Percentiles rank a stretch among this genome's conserved stretches.
Evolutionary conservation across 2,329 filamentous ascomycete genomes (phyloP).

Genomic region (Pochonia chlamydosporia): DNA sequence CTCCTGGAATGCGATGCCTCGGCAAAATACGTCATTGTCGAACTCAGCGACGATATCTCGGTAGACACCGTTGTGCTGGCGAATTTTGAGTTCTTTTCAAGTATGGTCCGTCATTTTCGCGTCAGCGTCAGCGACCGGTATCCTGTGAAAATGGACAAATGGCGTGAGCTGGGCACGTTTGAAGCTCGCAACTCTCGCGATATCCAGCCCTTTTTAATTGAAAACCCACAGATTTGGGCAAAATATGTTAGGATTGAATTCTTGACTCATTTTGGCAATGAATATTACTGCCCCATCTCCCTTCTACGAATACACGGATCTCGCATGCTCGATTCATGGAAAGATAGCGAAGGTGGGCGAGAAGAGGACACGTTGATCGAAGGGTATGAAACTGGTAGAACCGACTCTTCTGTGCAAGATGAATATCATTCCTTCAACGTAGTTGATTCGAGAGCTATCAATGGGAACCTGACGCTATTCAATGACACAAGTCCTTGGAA

Average conservation of each 20-base stretch:
- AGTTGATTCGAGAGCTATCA: not conserved
- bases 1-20: constrained; percentile 79
- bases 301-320: constrained; percentile 89
- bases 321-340: constrained; percentile 91
- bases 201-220: constrained; percentile 89
- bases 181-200: constrained; percentile 90
- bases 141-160: constrained; percentile 85
- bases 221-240: constrained; percentile 93
- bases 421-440: not conserved
- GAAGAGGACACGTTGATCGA: constrained; percentile 52
- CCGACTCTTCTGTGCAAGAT: not conserved
- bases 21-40: constrained; percentile 92
- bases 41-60: constrained; percentile 79
- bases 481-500: not conserved
- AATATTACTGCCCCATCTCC: constrained; percentile 93
- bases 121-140: constrained; percentile 93
- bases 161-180: constrained; percentile 82
- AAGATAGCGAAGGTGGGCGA: constrained; percentile 66
- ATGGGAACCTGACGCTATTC: not conserved
- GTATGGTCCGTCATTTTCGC: constrained; percentile 85
- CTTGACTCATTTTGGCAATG: constrained; percentile 87
- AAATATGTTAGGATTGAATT: constrained; percentile 91
- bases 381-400: constrained; percentile 12
- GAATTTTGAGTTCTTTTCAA: constrained; percentile 99
- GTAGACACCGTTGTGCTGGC: constrained; percentile 96